phyloP scores from a whole-genome alignment of 176 grass and related monocot genomes.

The Zizania latifolia region DNA sequence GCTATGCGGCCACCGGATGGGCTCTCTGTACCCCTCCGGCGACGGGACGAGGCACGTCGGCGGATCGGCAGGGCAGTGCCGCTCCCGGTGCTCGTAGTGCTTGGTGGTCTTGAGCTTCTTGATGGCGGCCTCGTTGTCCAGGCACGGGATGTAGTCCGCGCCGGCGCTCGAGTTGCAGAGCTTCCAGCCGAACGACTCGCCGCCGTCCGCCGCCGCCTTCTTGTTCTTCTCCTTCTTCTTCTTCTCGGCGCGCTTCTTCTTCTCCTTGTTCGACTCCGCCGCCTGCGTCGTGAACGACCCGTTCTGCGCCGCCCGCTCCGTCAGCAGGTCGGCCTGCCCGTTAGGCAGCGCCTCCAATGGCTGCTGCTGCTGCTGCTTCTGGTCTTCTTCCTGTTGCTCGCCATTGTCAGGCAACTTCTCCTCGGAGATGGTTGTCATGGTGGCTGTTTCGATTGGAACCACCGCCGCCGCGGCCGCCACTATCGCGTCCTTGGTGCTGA shows the following conservation, averaged over 20 bases:
- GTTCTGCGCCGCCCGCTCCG: slow-evolving; percentile 61
- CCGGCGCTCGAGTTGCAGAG: slow-evolving; percentile 64
- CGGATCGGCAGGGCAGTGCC: slow-evolving; percentile 59
- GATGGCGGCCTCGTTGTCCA: slow-evolving; percentile 80
- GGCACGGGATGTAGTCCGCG: slow-evolving; percentile 87
- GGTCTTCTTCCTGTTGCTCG: slow-evolving; percentile 10
- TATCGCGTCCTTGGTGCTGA: neutral
- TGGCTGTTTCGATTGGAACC: neutral
- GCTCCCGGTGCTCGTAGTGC: slow-evolving; percentile 94
- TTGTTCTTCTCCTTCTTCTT: neutral
- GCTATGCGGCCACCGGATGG: slow-evolving; percentile 80
- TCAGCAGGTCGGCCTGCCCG: slow-evolving; percentile 60
- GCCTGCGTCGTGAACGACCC: slow-evolving; percentile 86
- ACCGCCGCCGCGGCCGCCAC: neutral
- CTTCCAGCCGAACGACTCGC: slow-evolving; percentile 36
- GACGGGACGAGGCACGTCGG: slow-evolving; percentile 73
- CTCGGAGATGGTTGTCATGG: neutral
- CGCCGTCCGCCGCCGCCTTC: neutral
- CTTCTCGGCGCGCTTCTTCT: slow-evolving; percentile 35
- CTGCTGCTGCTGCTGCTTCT: slow-evolving; percentile 11
- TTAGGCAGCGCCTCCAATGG: slow-evolving; percentile 45
- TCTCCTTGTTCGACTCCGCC: slow-evolving; percentile 64
- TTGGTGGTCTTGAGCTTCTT: slow-evolving; percentile 49
- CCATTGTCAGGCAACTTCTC: slow-evolving; percentile 14
- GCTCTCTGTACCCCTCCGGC: slow-evolving; percentile 48